Conservation (phyloP, 768 basidiomycete genomes). For the Mycena leptocephala region DNA sequence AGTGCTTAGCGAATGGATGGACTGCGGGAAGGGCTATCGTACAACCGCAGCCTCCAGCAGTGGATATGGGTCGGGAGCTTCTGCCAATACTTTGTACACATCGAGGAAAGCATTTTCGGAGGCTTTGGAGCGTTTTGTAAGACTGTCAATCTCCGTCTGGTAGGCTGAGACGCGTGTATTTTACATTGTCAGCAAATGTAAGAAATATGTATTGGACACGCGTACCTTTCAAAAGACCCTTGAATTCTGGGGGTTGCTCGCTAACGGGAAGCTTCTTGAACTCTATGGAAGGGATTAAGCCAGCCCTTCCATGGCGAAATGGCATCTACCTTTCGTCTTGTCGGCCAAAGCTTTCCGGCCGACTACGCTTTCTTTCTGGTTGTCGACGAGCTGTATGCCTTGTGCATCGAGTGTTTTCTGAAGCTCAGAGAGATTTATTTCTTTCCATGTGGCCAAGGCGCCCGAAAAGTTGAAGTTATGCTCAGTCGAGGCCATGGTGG, state of each 20-base stretch:
- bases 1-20: background rate
- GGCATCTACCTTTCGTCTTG: slow-evolving; percentile 88
- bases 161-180: slow-evolving; percentile 72
- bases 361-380: slow-evolving; percentile 97
- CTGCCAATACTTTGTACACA: slow-evolving; percentile 96
- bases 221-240: slow-evolving; percentile 89
- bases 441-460: slow-evolving; percentile 94
- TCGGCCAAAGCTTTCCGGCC: slow-evolving; percentile 96
- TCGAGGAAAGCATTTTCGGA: slow-evolving; percentile 98
- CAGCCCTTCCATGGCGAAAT: background rate
- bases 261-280: slow-evolving; percentile 96
- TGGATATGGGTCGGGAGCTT: slow-evolving; percentile 98
- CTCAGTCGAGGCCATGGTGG: slow-evolving; percentile 58
- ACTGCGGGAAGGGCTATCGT: slow-evolving; percentile 40
- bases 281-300: slow-evolving; percentile 65
- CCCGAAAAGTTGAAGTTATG: slow-evolving; percentile 97
- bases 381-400: slow-evolving; percentile 96
- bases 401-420: slow-evolving; percentile 95
- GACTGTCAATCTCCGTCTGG: slow-evolving; percentile 95
- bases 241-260: slow-evolving; percentile 91
- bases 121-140: slow-evolving; percentile 93
- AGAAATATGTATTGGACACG: background rate
- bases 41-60: slow-evolving; percentile 95
- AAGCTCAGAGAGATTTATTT: slow-evolving; percentile 89
- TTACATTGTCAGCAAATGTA: background rate